Percentiles rank a stretch among this genome's conserved stretches.
Conservation (phyloP, 768 basidiomycete genomes). For the Udeniomyces megalosporus region DNA sequence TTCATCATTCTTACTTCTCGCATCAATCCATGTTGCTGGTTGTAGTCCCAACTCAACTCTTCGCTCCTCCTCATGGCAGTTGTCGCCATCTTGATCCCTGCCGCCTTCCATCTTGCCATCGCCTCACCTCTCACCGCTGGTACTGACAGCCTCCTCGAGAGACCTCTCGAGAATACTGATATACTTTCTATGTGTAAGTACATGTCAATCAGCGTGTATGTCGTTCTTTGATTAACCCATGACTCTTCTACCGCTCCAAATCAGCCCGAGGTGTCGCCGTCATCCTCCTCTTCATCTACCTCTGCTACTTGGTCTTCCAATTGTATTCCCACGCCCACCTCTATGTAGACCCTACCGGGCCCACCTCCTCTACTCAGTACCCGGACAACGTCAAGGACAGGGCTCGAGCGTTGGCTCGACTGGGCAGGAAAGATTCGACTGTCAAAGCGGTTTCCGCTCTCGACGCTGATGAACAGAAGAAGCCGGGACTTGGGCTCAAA, state of each 20-base stretch:
- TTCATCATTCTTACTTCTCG: not conserved
- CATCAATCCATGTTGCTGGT: too few relatives aligned
- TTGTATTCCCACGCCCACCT: conserved; percentile 14
- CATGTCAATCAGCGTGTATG: too few relatives aligned
- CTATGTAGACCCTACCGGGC: not conserved
- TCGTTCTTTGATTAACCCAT: too few relatives aligned
- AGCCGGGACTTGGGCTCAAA: not conserved
- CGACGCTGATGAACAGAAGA: not conserved
- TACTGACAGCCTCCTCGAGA: too few relatives aligned
- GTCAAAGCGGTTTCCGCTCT: too few relatives aligned
- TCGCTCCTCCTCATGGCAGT: conserved; percentile 9
- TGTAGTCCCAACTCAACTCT: conserved; percentile 13
- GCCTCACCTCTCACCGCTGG: not conserved
- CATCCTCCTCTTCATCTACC: conserved; percentile 5
- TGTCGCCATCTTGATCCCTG: conserved; percentile 6
- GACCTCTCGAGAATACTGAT: too few relatives aligned
- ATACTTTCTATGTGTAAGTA: too few relatives aligned
- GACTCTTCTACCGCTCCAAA: not conserved
- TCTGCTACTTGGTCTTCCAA: conserved; percentile 14
- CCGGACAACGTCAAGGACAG: conserved; percentile 1
- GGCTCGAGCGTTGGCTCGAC: not conserved
- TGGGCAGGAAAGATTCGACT: not conserved
- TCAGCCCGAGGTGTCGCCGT: conserved; percentile 9
- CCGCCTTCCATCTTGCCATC: conserved; percentile 9
- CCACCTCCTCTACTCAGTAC: conserved; percentile 8